These are phyloP conservation scores for Filosporella fistucella DNA, from an alignment of 495 filamentous ascomycete genomes.

Conservation along the genomic window DNA sequence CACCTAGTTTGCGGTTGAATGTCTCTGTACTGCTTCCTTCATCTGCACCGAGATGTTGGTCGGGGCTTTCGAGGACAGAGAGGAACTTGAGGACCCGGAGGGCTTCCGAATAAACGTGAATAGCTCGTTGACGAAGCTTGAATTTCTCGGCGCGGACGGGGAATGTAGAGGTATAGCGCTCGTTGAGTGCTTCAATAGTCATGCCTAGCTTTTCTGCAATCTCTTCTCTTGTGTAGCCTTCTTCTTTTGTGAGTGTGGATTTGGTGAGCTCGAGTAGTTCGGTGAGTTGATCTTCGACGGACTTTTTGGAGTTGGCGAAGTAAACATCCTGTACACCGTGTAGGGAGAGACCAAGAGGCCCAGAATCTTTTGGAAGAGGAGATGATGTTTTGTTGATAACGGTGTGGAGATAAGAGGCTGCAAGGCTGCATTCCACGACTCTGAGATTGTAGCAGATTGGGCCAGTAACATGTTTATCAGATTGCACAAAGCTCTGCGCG, in stretches of 20 bases:
- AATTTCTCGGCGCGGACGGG: constrained; percentile 86
- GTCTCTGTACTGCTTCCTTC: constrained; percentile 47
- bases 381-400: constrained; percentile 52
- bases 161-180: constrained; percentile 75
- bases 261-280: constrained; percentile 60
- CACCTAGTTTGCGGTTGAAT: constrained; percentile 69
- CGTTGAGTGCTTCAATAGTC: constrained; percentile 62
- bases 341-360: constrained; percentile 78
- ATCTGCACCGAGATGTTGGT: constrained; percentile 23
- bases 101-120: constrained; percentile 89
- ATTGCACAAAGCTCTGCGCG: constrained; percentile 87
- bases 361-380: constrained; percentile 68
- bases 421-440: constrained; percentile 91
- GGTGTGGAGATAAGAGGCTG: constrained; percentile 61
- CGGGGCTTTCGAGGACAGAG: constrained; percentile 51
- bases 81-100: constrained; percentile 82
- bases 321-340: constrained; percentile 81
- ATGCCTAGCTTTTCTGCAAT: constrained; percentile 71
- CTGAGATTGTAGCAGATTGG: constrained; percentile 94
- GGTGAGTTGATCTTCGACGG: constrained; percentile 61
- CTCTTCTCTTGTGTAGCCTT: constrained; percentile 86
- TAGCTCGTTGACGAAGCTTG: constrained; percentile 76
- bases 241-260: constrained; percentile 60
- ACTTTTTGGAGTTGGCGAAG: constrained; percentile 53
- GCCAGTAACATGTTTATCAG: constrained; percentile 90